Percentiles rank a stretch among this genome's conserved stretches.
These are phyloP conservation scores for Dovyalis caffra DNA, from an alignment of 345 rosid species.

Conservation along the genomic window DNA sequence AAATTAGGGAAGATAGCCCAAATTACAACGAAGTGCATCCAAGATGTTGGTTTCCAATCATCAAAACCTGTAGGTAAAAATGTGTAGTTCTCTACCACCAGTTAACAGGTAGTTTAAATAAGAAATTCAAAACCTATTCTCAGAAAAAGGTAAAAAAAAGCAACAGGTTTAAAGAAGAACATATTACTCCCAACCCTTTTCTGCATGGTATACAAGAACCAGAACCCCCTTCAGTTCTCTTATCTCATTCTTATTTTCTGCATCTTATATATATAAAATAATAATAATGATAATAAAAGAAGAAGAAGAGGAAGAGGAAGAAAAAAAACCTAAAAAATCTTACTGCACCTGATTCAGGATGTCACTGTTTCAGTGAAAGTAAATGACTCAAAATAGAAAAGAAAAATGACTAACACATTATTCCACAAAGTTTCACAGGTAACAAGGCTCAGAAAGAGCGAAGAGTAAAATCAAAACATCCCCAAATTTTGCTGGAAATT, in stretches of 20 bases:
- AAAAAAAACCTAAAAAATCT: not conserved
- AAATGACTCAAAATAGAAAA: no score
- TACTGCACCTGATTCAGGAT: not conserved
- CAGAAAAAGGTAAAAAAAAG: not conserved
- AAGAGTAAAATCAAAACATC: not conserved
- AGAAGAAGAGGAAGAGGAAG: not conserved
- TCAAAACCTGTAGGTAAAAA: not conserved
- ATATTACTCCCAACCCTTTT: not conserved
- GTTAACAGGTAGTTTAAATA: not conserved
- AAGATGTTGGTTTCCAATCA: not conserved
- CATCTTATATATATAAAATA: not conserved
- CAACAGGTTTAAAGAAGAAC: not conserved
- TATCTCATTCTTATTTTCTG: not conserved
- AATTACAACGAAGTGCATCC: not conserved
- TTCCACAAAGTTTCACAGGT: no score
- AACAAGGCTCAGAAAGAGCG: not conserved
- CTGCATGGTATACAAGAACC: not conserved
- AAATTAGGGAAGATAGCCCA: slow-evolving; percentile 2
- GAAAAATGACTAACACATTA: no score
- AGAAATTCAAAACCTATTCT: not conserved
- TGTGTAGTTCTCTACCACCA: not conserved
- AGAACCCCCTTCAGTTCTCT: not conserved
- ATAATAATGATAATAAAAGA: no score
- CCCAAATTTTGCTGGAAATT: not conserved
- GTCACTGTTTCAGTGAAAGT: no score